These are phyloP conservation scores for Barnettozyma californica DNA, from an alignment of 805 yeast species.

Conservation along the genomic window DNA sequence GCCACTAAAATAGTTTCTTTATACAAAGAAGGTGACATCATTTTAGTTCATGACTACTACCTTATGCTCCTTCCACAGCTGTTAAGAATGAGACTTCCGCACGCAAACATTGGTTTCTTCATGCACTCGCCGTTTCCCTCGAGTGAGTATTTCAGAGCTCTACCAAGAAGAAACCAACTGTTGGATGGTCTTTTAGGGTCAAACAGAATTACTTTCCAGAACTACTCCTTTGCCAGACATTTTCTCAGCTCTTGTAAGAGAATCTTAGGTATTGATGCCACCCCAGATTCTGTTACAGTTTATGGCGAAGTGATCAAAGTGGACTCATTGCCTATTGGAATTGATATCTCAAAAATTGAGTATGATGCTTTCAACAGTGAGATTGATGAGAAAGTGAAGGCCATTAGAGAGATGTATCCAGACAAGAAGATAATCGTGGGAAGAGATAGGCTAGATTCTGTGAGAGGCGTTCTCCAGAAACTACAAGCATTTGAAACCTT, in stretches of 20 bases:
- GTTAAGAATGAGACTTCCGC: slow-evolving; percentile 71
- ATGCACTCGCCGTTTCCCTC: slow-evolving; percentile 96
- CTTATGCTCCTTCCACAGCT: slow-evolving; percentile 78
- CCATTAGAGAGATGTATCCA: slow-evolving; percentile 57
- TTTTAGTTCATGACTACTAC: slow-evolving; percentile 96
- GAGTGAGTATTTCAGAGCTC: slow-evolving; percentile 85
- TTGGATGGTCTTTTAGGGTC: slow-evolving; percentile 92
- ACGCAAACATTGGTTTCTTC: slow-evolving; percentile 86
- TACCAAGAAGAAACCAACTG: slow-evolving; percentile 75
- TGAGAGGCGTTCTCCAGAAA: slow-evolving; percentile 91
- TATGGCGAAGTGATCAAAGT: slow-evolving; percentile 76
- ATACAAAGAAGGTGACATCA: slow-evolving; percentile 82
- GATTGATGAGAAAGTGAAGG: slow-evolving; percentile 58
- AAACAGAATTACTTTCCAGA: slow-evolving; percentile 81
- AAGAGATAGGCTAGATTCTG: slow-evolving; percentile 86
- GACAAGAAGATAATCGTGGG: slow-evolving; percentile 83
- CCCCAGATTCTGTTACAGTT: slow-evolving; percentile 51
- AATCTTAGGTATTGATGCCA: slow-evolving; percentile 60
- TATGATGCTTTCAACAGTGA: slow-evolving; percentile 42
- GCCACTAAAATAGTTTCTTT: slow-evolving; percentile 68
- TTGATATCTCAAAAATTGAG: slow-evolving; percentile 67
- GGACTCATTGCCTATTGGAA: slow-evolving; percentile 82
- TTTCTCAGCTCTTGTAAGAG: slow-evolving; percentile 88
- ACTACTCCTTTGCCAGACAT: slow-evolving; percentile 82
- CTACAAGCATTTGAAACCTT: slow-evolving; percentile 86